Evolutionary conservation across 176 grass and related monocot genomes (phyloP).

Genomic region (Poa pratensis): DNA sequence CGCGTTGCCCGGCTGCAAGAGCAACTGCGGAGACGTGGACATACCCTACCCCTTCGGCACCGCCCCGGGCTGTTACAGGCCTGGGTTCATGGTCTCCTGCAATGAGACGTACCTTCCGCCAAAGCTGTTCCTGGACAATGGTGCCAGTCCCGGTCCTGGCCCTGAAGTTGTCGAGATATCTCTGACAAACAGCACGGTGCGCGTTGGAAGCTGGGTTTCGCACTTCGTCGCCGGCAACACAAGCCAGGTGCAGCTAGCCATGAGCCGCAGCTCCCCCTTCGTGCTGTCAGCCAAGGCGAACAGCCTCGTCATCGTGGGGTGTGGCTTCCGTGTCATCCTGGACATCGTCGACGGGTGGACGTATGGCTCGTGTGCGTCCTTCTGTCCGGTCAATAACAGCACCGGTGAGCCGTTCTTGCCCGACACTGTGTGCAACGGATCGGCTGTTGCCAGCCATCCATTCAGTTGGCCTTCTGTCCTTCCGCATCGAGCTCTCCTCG

Average conservation of each 20-base stretch:
- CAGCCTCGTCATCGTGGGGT: slow-evolving; percentile 8
- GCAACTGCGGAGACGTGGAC: neutral
- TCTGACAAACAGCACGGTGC: slow-evolving; percentile 14
- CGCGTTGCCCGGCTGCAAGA: neutral
- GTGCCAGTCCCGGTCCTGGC: neutral
- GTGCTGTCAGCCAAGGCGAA: slow-evolving; percentile 17
- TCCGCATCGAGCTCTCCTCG: neutral
- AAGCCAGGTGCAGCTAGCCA: neutral
- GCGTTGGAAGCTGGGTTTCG: slow-evolving; percentile 11
- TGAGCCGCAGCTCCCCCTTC: slow-evolving; percentile 1
- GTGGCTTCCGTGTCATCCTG: slow-evolving; percentile 18
- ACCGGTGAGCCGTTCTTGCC: slow-evolving; percentile 5
- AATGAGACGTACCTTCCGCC: neutral
- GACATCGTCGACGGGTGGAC: slow-evolving; percentile 3
- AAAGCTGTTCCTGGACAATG: slow-evolving; percentile 24
- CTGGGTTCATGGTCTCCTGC: slow-evolving; percentile 22
- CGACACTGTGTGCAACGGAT: neutral
- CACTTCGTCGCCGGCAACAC: slow-evolving; percentile 4
- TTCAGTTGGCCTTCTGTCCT: neutral
- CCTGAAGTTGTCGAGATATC: slow-evolving; percentile 17
- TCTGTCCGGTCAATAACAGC: slow-evolving; percentile 15
- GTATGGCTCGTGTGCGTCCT: slow-evolving; percentile 1
- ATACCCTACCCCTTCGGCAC: slow-evolving; percentile 22
- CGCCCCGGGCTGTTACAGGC: neutral
- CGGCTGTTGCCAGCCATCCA: slow-evolving; percentile 12